phyloP scores from a whole-genome alignment of 1,284 basidiomycete species.

The Singerocomus rubriflavus region DNA sequence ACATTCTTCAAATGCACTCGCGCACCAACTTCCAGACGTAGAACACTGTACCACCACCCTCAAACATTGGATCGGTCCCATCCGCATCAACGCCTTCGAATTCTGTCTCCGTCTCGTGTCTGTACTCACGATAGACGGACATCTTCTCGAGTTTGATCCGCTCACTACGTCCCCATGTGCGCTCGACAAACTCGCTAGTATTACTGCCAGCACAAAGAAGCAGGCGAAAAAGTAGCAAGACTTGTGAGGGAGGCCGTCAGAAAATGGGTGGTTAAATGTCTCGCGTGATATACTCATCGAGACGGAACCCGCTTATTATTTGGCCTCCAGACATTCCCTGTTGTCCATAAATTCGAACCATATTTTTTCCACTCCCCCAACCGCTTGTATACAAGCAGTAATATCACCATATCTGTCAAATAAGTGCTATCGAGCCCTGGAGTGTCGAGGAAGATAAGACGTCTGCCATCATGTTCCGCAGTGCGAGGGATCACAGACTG shows the following conservation, averaged over 20 bases:
- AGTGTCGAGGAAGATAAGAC: neutral
- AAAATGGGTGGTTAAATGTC: slow-evolving; percentile 56
- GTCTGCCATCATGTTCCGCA: neutral
- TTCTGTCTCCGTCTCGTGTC: slow-evolving; percentile 52
- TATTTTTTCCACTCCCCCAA: slow-evolving; percentile 22
- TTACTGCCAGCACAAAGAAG: slow-evolving; percentile 76
- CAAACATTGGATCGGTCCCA: slow-evolving; percentile 9
- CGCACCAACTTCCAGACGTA: slow-evolving; percentile 45
- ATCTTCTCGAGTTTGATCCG: slow-evolving; percentile 76
- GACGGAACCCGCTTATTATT: slow-evolving; percentile 2
- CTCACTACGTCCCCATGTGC: slow-evolving; percentile 64
- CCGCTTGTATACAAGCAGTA: neutral
- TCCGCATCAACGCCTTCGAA: slow-evolving; percentile 16
- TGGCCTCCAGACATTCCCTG: neutral
- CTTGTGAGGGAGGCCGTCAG: slow-evolving; percentile 69
- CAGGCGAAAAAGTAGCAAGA: slow-evolving; percentile 68
- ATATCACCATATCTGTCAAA: neutral
- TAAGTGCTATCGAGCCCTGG: neutral
- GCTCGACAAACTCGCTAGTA: slow-evolving; percentile 69
- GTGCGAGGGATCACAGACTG: neutral
- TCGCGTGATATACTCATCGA: neutral
- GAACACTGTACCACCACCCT: slow-evolving; percentile 14
- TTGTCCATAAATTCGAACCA: neutral
- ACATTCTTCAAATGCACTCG: slow-evolving; percentile 37
- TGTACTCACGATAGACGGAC: slow-evolving; percentile 71